These are phyloP conservation scores for Allium fistulosum DNA, from an alignment of 106 monocot species.

Conservation along the genomic window DNA sequence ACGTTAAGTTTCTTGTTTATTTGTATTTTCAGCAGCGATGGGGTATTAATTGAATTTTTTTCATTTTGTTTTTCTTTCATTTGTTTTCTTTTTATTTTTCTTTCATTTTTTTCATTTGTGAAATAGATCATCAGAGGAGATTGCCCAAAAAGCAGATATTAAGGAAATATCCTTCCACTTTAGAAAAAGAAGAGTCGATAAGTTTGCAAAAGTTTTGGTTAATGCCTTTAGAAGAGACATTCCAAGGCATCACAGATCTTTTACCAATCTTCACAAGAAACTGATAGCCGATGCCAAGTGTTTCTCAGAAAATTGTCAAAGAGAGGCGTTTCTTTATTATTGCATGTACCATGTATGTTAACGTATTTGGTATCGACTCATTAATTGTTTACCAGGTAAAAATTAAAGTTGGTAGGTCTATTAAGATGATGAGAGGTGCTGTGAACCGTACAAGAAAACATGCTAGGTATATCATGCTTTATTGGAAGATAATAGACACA, in stretches of 20 bases:
- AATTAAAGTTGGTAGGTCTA: constrained; percentile 74
- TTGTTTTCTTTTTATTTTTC: too few species aligned
- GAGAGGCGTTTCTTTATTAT: constrained; percentile 51
- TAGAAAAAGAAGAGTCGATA: constrained; percentile 87
- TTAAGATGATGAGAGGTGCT: constrained; percentile 75
- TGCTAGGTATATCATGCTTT: constrained; percentile 76
- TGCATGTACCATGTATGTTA: background rate
- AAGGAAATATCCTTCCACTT: constrained; percentile 76
- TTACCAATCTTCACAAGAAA: constrained; percentile 62
- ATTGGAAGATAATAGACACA: constrained; percentile 89
- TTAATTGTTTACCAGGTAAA: constrained; percentile 47
- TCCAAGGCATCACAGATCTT: constrained; percentile 66
- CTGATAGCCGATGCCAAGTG: constrained; percentile 73
- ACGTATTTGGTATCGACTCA: background rate
- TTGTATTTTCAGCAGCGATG: too few species aligned
- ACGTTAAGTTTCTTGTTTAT: too few species aligned
- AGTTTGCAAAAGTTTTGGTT: constrained; percentile 67
- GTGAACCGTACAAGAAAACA: constrained; percentile 72
- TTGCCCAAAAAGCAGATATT: constrained; percentile 77
- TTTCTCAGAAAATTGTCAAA: constrained; percentile 75
- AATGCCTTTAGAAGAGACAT: constrained; percentile 73
- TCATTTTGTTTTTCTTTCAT: too few species aligned
- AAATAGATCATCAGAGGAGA: constrained; percentile 36
- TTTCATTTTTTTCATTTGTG: too few species aligned
- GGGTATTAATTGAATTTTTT: too few species aligned